These are phyloP conservation scores for Penstemon eatonii DNA, from an alignment of 257 asterid genomes.

Conservation along the genomic window DNA sequence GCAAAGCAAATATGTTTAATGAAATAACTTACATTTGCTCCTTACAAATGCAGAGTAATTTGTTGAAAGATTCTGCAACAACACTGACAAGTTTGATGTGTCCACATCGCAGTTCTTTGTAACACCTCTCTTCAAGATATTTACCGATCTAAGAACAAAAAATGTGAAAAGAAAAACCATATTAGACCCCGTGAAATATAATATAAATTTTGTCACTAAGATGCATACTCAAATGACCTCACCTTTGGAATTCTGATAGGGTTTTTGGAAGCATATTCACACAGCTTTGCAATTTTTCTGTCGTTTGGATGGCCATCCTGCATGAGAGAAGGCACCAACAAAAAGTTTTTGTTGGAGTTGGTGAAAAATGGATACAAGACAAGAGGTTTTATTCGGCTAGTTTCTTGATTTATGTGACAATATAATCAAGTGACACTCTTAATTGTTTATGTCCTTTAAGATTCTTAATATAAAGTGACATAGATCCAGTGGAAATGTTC, in stretches of 20 bases:
- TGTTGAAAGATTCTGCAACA: slow-evolving; percentile 69
- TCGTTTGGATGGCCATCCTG: slow-evolving; percentile 78
- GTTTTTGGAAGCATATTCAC: slow-evolving; percentile 95
- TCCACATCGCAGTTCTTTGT: slow-evolving; percentile 79
- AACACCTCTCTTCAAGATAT: slow-evolving; percentile 90
- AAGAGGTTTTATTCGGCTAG: neutral
- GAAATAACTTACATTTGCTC: slow-evolving; percentile 77
- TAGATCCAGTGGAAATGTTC: neutral
- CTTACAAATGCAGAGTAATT: slow-evolving; percentile 73
- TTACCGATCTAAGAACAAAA: slow-evolving; percentile 62
- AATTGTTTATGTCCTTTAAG: neutral
- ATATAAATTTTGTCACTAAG: neutral
- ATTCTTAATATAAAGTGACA: neutral
- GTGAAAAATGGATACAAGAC: neutral
- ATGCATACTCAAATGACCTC: neutral
- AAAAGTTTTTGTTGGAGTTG: neutral
- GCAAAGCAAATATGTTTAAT: neutral
- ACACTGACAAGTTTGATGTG: slow-evolving; percentile 59
- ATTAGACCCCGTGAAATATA: slow-evolving; percentile 22
- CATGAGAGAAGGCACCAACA: slow-evolving; percentile 20
- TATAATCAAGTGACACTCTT: neutral
- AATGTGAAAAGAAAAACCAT: slow-evolving; percentile 11
- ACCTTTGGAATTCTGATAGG: slow-evolving; percentile 94
- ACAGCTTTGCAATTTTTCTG: slow-evolving; percentile 75
- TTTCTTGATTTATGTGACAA: slow-evolving; percentile 4